Evolutionary conservation across 208 protist species (phyloP).

Genomic region (Leishmania tropica): DNA sequence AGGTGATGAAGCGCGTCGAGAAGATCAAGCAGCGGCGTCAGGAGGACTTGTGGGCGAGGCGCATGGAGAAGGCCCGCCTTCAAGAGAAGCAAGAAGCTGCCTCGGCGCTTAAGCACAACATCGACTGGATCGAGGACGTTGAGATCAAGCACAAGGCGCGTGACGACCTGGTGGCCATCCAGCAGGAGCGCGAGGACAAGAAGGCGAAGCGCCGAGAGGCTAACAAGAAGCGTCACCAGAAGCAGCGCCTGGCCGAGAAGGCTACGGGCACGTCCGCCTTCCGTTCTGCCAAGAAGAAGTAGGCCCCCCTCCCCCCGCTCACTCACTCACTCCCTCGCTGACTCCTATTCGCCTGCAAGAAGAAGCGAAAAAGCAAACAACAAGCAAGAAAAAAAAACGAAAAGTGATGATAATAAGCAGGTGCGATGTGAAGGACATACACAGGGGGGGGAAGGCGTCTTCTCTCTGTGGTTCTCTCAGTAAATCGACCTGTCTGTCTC

Average conservation of each 20-base stretch:
- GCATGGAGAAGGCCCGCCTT: slow-evolving; percentile 79
- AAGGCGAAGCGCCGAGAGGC: slow-evolving; percentile 73
- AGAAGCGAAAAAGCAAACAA: neutral
- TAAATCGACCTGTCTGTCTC: neutral
- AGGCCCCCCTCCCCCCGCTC: neutral
- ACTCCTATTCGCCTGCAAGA: neutral
- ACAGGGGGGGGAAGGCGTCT: neutral
- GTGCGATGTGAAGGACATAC: neutral
- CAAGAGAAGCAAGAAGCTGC: slow-evolving; percentile 81
- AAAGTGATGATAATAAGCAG: neutral
- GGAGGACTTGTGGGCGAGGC: slow-evolving; percentile 92
- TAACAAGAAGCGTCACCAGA: slow-evolving; percentile 70
- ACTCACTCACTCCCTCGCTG: too few species aligned
- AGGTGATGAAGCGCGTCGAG: slow-evolving; percentile 98
- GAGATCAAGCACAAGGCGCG: slow-evolving; percentile 85
- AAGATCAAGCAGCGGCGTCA: slow-evolving; percentile 96
- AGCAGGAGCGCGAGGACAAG: slow-evolving; percentile 80
- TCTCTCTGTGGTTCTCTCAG: neutral
- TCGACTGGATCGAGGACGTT: slow-evolving; percentile 92
- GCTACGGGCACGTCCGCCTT: slow-evolving; percentile 43
- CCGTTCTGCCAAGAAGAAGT: slow-evolving; percentile 65
- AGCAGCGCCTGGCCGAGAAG: slow-evolving; percentile 66
- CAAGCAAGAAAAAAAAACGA: neutral
- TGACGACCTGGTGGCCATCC: slow-evolving; percentile 77
- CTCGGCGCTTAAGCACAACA: slow-evolving; percentile 92